Base-by-base conservation (phyloP, 805 yeast genomes). In the Candida sphagnicola region DNA sequence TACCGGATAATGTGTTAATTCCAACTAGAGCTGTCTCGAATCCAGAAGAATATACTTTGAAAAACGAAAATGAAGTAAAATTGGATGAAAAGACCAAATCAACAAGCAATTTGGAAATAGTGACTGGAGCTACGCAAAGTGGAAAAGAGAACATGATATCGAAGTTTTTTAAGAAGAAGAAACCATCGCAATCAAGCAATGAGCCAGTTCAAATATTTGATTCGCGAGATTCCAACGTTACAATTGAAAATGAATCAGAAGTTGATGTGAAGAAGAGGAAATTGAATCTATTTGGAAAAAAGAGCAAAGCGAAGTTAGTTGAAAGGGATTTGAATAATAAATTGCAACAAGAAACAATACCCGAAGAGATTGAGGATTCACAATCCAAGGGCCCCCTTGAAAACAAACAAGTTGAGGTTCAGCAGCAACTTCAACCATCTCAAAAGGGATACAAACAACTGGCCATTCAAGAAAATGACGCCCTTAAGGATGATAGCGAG, bases 81-180 rank as follows among this genome's bases (percentile, higher is more conserved):
- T 5, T 37, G 13, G 15, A 11, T 12, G 45, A 43, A n/a, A 49
- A 35, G 11, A 16, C 12, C 39, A 43, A 16, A 18, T 34, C 37
- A n/a, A 45, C 36, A 30, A 39, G 36, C 34, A 42, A 24, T 16
- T 23, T 30, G 33, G 39, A 44, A 19, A n/a, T 30, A 4, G 31
- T 25, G 13, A 44, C 43, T 34, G 50, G 44, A 24, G 11, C 38
- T 17, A 11, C 11, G 11, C 34, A 32, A 4, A 39, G 45, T 8
- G 65, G 62, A 1, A 65, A 65, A 44, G 72, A 65, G 37, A 69
- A 65, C 42, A 62, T 67, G 32, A 66, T 69, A 21, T 47, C 62
- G 17, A 67, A 68, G 46, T 54, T 69, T 12, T 69, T 69, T 53
- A 67, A 31, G 23, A 31, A 28, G 26, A 43, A 43, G 37, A 38